These are phyloP conservation scores for Neofusicoccum ribis DNA, from an alignment of 2,329 filamentous ascomycete genomes.

Conservation along the genomic window DNA sequence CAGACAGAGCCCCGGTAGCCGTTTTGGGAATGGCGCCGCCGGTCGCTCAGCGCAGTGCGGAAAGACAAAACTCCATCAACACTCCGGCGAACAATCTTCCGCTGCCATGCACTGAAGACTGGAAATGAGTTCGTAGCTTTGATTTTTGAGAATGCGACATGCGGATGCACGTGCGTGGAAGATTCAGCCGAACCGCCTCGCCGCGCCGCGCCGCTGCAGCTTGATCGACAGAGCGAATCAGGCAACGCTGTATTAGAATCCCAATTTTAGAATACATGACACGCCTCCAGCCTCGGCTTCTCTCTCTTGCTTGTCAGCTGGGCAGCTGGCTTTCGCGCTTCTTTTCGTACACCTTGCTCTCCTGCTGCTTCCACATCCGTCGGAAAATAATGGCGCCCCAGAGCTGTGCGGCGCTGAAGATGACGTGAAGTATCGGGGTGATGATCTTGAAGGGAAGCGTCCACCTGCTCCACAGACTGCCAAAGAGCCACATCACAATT, in stretches of 20 bases:
- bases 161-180: neutral
- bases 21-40: no score
- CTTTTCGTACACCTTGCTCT: constrained; percentile 17
- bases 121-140: neutral
- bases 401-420: constrained; percentile 46
- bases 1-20: no score
- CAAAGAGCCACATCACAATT: constrained; percentile 48
- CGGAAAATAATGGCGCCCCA: constrained; percentile 47
- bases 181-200: neutral
- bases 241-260: no score
- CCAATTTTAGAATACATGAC: no score
- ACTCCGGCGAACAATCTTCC: no score
- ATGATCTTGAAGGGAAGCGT: constrained; percentile 45
- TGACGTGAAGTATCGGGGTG: constrained; percentile 45
- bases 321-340: neutral
- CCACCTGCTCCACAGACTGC: constrained; percentile 45
- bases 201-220: neutral
- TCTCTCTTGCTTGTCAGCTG: neutral
- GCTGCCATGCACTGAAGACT: no score
- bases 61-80: no score
- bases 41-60: no score
- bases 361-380: constrained; percentile 38
- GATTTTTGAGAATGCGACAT: neutral
- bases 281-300: no score
- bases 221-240: no score